Base-by-base conservation (phyloP, 257 asterid genomes). In the Petrea volubilis region DNA sequence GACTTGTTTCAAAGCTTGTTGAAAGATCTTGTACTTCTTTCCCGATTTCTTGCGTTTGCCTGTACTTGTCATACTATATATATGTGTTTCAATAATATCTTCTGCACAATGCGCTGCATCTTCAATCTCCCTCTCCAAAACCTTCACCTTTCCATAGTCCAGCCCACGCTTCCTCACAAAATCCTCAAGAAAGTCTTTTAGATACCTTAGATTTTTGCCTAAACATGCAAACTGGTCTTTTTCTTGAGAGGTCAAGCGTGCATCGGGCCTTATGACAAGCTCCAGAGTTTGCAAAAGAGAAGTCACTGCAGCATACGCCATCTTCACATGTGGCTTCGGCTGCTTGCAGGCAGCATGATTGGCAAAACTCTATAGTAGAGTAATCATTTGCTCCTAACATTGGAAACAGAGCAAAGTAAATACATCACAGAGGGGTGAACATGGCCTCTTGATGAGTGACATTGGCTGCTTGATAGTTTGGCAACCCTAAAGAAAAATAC, bases 301-400 rank as follows among this genome's bases (percentile, higher is more conserved):
- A n/a, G 58, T 34, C 8, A 76, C 38, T 44, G 77, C 73, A 70
- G 77, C 80, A 70, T 76, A 76, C 3, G 80, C 80, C 80, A 70
- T 76, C 43, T 33, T n/a, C 66, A 49, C 17, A 36, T 56, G n/a
- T 68, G 31, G 57, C 55, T 17, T 17, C 11, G 38, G 24, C 25
- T 41, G 66, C 56, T 57, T 18, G 33, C 12, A 40, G 11, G 3
- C 38, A 34, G 24, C 38, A 31, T 36, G 17, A 34, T 20, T 11
- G 23, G n/a, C n/a, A n/a, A n/a, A n/a, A n/a, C n/a, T n/a, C n/a
- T n/a, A n/a, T n/a, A n/a, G n/a, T n/a, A 49, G 40, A 13, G 21
- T 28, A 27, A 56, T 12, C 15, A 27, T 27, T 56, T 28, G 25
- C 62, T 56, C 5, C 21, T 9, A 53, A 21, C 17, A 23, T 14